Conservation (phyloP, 1,284 basidiomycete genomes). For the Boletus mariae region DNA sequence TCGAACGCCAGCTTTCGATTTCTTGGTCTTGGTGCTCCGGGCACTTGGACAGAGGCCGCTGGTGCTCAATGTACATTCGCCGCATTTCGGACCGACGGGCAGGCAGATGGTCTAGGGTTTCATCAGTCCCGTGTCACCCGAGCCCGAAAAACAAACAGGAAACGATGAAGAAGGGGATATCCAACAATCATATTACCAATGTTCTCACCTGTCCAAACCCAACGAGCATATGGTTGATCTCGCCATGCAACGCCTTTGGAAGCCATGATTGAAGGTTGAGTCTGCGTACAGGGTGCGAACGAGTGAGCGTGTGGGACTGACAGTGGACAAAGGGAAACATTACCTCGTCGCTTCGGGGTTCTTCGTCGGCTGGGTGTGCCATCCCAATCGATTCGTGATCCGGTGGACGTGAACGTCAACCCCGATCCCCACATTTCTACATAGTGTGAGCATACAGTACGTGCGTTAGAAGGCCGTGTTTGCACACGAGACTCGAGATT, state of each 20-base stretch:
- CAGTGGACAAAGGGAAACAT: background rate
- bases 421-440: constrained; percentile 89
- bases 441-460: background rate
- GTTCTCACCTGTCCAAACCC: constrained; percentile 83
- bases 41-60: constrained; percentile 61
- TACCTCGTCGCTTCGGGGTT: constrained; percentile 84
- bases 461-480: too few species aligned
- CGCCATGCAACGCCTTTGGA: constrained; percentile 71
- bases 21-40: constrained; percentile 32
- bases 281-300: constrained; percentile 37
- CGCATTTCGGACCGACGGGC: constrained; percentile 81
- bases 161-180: background rate
- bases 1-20: constrained; percentile 18
- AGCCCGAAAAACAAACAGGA: background rate
- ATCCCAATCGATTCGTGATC: constrained; percentile 88
- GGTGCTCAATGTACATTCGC: constrained; percentile 62
- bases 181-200: background rate
- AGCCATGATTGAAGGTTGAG: constrained; percentile 91
- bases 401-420: constrained; percentile 96
- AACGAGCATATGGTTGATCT: constrained; percentile 87
- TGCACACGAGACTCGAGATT: background rate
- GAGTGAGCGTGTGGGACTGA: background rate
- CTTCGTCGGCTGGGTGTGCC: constrained; percentile 84
- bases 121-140: background rate
- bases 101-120: constrained; percentile 66